These are phyloP conservation scores for Lycium ferocissimum DNA, from an alignment of 257 asterid species.

Conservation along the genomic window DNA sequence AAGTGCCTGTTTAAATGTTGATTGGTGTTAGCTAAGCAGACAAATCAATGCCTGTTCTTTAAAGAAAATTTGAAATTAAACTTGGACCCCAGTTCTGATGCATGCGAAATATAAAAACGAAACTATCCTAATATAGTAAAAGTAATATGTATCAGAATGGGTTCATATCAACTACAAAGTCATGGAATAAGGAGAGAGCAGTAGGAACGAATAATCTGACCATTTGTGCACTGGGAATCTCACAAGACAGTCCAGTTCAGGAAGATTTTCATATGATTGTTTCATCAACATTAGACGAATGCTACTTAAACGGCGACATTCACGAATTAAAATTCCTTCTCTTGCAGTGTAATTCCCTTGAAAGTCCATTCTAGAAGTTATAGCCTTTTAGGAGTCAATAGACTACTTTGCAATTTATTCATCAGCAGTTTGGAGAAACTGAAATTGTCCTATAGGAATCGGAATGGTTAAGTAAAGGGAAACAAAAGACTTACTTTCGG, in stretches of 20 bases:
- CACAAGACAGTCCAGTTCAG: background rate
- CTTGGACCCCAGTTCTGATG: background rate
- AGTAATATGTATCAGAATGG: background rate
- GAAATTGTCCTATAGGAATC: background rate
- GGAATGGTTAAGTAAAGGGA: background rate
- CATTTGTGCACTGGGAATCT: background rate
- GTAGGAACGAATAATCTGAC: background rate
- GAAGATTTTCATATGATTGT: background rate
- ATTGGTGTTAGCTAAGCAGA: conserved; percentile 18
- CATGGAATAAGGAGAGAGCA: background rate
- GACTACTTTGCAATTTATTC: background rate
- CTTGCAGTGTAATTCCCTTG: conserved; percentile 11
- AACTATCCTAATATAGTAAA: background rate
- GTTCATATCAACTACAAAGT: background rate
- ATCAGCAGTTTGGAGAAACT: background rate
- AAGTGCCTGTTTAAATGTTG: conserved; percentile 39
- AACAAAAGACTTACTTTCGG: conserved; percentile 33
- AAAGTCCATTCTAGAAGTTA: background rate
- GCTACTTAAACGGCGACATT: background rate
- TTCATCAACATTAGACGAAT: background rate
- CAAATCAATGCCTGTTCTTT: background rate
- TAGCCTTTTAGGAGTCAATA: conserved; percentile 4
- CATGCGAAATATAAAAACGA: background rate
- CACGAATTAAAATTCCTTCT: conserved; percentile 11
- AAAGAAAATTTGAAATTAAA: background rate